Evolutionary conservation across 129 eudicot species (phyloP).

Genomic region (Pulicaria dysenterica): DNA sequence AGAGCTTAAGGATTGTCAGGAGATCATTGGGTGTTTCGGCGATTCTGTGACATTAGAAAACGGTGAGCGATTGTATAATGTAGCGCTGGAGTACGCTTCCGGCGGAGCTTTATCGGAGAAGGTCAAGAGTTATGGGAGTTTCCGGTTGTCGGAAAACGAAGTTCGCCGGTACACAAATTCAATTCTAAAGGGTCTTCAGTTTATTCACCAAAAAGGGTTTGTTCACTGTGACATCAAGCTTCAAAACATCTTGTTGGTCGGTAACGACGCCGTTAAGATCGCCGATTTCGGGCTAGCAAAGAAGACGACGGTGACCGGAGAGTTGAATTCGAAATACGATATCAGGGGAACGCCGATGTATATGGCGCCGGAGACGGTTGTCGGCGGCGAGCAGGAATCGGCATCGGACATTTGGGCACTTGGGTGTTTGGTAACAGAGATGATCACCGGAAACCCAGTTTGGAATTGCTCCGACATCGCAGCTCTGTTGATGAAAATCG

Average conservation of each 20-base stretch:
- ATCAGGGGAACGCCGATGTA: slow-evolving; percentile 84
- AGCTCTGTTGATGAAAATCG: slow-evolving; percentile 64
- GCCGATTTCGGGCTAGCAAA: slow-evolving; percentile 92
- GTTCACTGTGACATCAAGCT: slow-evolving; percentile 88
- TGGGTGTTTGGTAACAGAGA: slow-evolving; percentile 78
- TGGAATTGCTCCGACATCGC: slow-evolving; percentile 68
- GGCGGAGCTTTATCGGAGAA: slow-evolving; percentile 65
- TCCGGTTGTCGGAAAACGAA: slow-evolving; percentile 40
- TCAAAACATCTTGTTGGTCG: slow-evolving; percentile 53
- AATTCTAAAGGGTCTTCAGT: slow-evolving; percentile 53
- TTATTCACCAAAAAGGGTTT: slow-evolving; percentile 60
- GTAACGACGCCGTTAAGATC: slow-evolving; percentile 44
- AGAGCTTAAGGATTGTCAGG: slow-evolving; percentile 50
- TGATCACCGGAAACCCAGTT: slow-evolving; percentile 67
- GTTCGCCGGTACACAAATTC: slow-evolving; percentile 45
- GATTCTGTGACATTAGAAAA: slow-evolving; percentile 51
- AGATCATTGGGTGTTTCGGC: slow-evolving; percentile 61
- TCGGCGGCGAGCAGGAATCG: slow-evolving; percentile 58
- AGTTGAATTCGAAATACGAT: slow-evolving; percentile 34
- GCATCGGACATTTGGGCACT: slow-evolving; percentile 92
- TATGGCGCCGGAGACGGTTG: slow-evolving; percentile 88
- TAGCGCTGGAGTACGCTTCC: slow-evolving; percentile 76
- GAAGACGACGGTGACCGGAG: slow-evolving; percentile 4
- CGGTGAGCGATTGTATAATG: slow-evolving; percentile 56
- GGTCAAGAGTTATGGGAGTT: slow-evolving; percentile 32